Base-by-base conservation (phyloP, 768 basidiomycete genomes). In the Crassisporium funariophilum region DNA sequence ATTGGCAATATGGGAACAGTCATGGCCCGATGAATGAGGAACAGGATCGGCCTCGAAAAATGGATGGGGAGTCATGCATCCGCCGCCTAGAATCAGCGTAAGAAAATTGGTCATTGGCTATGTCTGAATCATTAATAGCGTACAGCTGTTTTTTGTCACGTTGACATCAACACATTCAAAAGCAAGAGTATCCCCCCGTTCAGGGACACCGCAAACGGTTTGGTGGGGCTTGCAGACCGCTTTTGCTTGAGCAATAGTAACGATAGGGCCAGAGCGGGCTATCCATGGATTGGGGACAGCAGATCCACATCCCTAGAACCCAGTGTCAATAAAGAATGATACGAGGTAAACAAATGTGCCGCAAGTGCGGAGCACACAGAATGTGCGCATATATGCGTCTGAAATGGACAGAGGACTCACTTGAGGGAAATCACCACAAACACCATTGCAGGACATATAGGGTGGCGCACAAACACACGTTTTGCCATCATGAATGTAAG, bases 151-250 rank as follows among this genome's bases (percentile, higher is more conserved):
- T n/a, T 64, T 62, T 10, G 66, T 54, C 20, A 44, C 53, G 3
- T 48, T 51, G 23, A 64, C 68, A 47, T 75, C 64, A 43, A 76
- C 52, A 43, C 74, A 76, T 51, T 75, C 74, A 44, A 67, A 75
- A 20, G 50, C 62, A 8, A 56, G 44, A 5, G 58, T 43, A 19
- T 49, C 62, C 40, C 57, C 56, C 6, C 59, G 54, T 39, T 70
- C 69, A 27, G 60, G 50, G 38, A 74, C 59, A 5, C 73, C 73
- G 40, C 74, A 76, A 17, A 75, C 66, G 9, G 50, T 54, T 59
- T 69, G 59, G 33, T 55, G 50, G 5, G 53, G 12, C 34, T 55
- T 62, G 50, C 68, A 73, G 8, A 47, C 50, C 8, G 49, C 49
- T 49, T 59, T 52, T 0, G 70, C 73, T 31, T 66, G 66, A 29